These are phyloP conservation scores for Saccharomyces cerevisiae DNA, from an alignment of 805 yeast species.

Conservation along the genomic window DNA sequence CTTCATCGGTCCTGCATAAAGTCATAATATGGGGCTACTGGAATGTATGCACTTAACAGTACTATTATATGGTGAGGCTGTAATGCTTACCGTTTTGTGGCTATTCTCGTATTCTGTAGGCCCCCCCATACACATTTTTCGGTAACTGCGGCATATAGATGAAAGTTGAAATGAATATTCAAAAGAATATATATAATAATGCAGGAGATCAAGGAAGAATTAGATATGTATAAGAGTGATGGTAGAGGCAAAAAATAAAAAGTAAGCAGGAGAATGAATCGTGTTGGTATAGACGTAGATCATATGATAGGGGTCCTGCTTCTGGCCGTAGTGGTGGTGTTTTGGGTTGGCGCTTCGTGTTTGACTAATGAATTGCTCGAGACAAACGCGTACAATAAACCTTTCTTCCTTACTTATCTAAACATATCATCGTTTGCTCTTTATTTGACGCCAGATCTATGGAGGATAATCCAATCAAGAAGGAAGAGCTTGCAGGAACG, in stretches of 20 bases:
- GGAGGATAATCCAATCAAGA: slow-evolving; percentile 20
- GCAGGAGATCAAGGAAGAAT: neutral
- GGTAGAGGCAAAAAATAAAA: neutral
- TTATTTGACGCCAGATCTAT: slow-evolving; percentile 51
- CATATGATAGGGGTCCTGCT: slow-evolving; percentile 42
- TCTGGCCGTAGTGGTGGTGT: slow-evolving; percentile 60
- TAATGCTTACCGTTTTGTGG: neutral
- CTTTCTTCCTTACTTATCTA: slow-evolving; percentile 83
- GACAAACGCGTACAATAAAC: slow-evolving; percentile 61
- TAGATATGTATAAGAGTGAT: neutral
- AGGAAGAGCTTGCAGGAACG: slow-evolving; percentile 11
- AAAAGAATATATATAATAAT: neutral
- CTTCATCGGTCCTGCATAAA: neutral
- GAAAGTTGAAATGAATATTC: neutral
- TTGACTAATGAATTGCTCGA: slow-evolving; percentile 66
- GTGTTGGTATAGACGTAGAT: slow-evolving; percentile 37
- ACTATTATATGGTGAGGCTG: neutral
- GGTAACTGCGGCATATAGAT: neutral
- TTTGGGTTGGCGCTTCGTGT: slow-evolving; percentile 86
- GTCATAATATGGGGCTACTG: neutral
- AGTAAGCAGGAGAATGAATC: neutral
- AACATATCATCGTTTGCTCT: slow-evolving; percentile 75
- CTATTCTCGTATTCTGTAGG: neutral
- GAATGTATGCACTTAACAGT: neutral
- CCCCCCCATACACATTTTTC: neutral